Conservation (phyloP, 129 eudicot genomes). For the Helichrysum umbraculigerum region DNA sequence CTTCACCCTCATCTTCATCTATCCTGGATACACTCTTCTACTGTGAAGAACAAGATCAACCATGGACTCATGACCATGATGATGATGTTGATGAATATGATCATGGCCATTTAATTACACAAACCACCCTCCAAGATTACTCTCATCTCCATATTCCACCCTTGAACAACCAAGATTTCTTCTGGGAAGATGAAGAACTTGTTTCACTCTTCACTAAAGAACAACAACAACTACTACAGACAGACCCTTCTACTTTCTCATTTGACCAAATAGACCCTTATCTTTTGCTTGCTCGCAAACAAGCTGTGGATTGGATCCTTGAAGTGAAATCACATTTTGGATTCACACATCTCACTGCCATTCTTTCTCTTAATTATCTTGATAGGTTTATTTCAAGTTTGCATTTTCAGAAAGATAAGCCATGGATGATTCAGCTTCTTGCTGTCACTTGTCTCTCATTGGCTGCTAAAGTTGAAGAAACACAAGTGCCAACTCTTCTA, state of each 20-base stretch:
- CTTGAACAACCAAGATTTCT: slow-evolving; percentile 53
- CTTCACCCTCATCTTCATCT: slow-evolving; percentile 45
- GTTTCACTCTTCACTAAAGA: slow-evolving; percentile 65
- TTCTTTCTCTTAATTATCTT: slow-evolving; percentile 69
- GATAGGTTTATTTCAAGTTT: slow-evolving; percentile 62
- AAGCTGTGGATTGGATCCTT: slow-evolving; percentile 81
- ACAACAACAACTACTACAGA: slow-evolving; percentile 31
- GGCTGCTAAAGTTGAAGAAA: slow-evolving; percentile 95
- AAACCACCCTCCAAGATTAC: slow-evolving; percentile 28
- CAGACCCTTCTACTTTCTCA: slow-evolving; percentile 20
- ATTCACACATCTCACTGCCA: slow-evolving; percentile 68
- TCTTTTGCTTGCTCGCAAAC: slow-evolving; percentile 46
- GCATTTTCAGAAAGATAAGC: slow-evolving; percentile 58
- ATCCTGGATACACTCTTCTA: slow-evolving; percentile 66
- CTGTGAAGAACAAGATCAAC: slow-evolving; percentile 63
- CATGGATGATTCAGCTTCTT: slow-evolving; percentile 87
- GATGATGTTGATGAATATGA: slow-evolving; percentile 23
- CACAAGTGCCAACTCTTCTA: slow-evolving; percentile 71
- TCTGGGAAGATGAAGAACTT: slow-evolving; percentile 91
- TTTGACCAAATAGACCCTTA: slow-evolving; percentile 26
- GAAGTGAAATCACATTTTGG: slow-evolving; percentile 62
- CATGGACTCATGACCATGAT: slow-evolving; percentile 11
- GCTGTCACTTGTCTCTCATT: slow-evolving; percentile 84
- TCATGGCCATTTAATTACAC: slow-evolving; percentile 37
- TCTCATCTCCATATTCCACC: slow-evolving; percentile 21